A percentile compares a stretch with the other conserved stretches of the same genome.
These are phyloP conservation scores for Podaxis mareebaensis DNA, from an alignment of 768 basidiomycete genomes.

Conservation along the genomic window DNA sequence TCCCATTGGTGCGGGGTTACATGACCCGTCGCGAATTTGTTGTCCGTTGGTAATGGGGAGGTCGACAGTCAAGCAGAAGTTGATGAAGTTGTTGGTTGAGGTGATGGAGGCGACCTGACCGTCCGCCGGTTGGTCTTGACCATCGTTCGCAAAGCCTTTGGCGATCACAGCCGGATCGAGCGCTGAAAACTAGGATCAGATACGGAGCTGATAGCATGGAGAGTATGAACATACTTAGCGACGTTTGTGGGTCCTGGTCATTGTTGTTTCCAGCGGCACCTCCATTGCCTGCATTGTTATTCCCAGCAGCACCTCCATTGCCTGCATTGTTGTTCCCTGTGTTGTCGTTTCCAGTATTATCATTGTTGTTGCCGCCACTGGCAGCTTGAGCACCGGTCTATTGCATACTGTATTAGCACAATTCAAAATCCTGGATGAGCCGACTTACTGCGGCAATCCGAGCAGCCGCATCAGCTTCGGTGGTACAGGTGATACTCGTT, in stretches of 20 bases:
- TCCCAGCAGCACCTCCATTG: background rate
- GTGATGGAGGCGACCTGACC: constrained; percentile 55
- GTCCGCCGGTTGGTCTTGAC: constrained; percentile 42
- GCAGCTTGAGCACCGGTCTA: constrained; percentile 21
- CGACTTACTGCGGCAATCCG: no score
- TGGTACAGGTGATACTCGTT: constrained; percentile 53
- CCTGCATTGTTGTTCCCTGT: constrained; percentile 16
- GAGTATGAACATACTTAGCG: constrained; percentile 29
- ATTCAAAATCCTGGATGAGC: no score
- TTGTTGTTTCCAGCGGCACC: constrained; percentile 16
- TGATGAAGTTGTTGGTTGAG: constrained; percentile 68
- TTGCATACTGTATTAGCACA: background rate
- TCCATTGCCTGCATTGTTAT: constrained; percentile 13
- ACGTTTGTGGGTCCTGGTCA: constrained; percentile 36
- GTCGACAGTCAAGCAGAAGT: constrained; percentile 51
- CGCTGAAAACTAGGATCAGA: constrained; percentile 25
- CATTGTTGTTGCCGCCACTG: background rate
- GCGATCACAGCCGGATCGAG: constrained; percentile 48
- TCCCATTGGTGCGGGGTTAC: constrained; percentile 65
- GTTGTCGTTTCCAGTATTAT: constrained; percentile 16
- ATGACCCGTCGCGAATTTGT: constrained; percentile 52
- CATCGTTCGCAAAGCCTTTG: constrained; percentile 31
- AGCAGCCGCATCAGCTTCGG: constrained; percentile 34
- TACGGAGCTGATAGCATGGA: background rate
- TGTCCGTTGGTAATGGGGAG: constrained; percentile 57